Percentiles rank a stretch among this genome's conserved stretches.
These are phyloP conservation scores for Alternaria postmessia DNA, from an alignment of 2,329 filamentous ascomycete species.

Conservation along the genomic window DNA sequence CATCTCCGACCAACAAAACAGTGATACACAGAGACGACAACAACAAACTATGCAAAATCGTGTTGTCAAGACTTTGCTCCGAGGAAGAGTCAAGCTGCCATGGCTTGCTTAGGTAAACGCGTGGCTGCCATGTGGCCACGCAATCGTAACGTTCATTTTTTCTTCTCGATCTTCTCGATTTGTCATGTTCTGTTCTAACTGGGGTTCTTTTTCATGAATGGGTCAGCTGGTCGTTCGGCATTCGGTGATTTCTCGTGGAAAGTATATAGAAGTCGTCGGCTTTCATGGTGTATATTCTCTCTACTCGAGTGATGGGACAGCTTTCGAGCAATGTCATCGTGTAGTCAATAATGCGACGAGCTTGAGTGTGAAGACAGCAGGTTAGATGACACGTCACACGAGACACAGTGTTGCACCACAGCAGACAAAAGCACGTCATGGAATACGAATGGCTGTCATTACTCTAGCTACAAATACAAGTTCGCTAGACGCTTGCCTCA, in stretches of 20 bases:
- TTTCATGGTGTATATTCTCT: too few species aligned
- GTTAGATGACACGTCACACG: too few species aligned
- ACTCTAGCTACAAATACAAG: conserved; percentile 10
- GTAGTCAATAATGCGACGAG: neutral
- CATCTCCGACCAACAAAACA: neutral
- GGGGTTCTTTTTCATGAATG: neutral
- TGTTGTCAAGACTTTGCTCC: neutral
- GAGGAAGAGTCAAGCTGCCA: neutral
- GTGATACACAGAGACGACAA: neutral
- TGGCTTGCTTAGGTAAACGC: neutral
- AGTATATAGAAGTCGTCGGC: too few species aligned
- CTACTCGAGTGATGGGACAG: neutral
- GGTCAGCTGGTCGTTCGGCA: neutral
- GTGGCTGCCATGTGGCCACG: neutral
- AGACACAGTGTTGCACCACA: neutral
- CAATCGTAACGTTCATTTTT: neutral
- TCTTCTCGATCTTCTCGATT: neutral
- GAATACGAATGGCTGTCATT: conserved; percentile 2
- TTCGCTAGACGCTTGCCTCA: neutral
- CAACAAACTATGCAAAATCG: neutral
- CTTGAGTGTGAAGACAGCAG: neutral
- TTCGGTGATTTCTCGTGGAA: neutral
- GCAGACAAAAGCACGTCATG: neutral
- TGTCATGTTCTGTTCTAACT: neutral
- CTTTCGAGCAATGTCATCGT: neutral